Conservation (phyloP, 352 stramenopile species). For the Globisporangium sylvaticum region DNA sequence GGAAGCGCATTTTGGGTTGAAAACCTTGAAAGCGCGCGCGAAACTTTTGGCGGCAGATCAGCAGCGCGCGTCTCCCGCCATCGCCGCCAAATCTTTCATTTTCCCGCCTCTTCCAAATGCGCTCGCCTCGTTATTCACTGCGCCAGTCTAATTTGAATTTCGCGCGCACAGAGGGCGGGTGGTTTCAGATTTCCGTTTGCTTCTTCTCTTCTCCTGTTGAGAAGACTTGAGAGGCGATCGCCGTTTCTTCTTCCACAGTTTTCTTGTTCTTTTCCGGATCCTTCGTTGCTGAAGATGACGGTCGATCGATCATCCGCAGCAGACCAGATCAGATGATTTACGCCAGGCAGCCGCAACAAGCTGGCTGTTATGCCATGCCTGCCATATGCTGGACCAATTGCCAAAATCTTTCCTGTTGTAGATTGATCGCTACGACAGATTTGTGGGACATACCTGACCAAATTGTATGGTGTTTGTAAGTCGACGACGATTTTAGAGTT, state of each 20-base stretch:
- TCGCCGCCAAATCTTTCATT: background rate
- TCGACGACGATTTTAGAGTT: no score
- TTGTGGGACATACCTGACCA: no score
- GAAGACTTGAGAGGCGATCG: background rate
- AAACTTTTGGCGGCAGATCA: background rate
- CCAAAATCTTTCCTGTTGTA: no score
- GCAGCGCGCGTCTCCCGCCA: background rate
- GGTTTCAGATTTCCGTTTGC: background rate
- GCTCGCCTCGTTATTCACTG: background rate
- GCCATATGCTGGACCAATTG: no score
- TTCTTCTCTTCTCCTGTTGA: background rate
- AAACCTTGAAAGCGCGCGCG: constrained; percentile 7
- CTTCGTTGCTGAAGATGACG: background rate
- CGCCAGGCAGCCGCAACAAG: background rate
- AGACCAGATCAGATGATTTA: background rate
- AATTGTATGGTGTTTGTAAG: no score
- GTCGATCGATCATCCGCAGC: background rate
- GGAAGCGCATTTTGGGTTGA: background rate
- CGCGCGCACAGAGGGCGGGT: background rate
- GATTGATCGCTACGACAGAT: no score
- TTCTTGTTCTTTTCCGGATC: background rate
- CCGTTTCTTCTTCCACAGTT: constrained; percentile 1
- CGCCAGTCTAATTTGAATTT: background rate
- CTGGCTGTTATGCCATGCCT: background rate
- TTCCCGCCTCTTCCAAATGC: background rate